Evolutionary conservation across 108 stramenopile genomes (phyloP), one percentile per base, ranked within the genome.

Genomic region (Cylindrotheca fusiformis): DNA sequence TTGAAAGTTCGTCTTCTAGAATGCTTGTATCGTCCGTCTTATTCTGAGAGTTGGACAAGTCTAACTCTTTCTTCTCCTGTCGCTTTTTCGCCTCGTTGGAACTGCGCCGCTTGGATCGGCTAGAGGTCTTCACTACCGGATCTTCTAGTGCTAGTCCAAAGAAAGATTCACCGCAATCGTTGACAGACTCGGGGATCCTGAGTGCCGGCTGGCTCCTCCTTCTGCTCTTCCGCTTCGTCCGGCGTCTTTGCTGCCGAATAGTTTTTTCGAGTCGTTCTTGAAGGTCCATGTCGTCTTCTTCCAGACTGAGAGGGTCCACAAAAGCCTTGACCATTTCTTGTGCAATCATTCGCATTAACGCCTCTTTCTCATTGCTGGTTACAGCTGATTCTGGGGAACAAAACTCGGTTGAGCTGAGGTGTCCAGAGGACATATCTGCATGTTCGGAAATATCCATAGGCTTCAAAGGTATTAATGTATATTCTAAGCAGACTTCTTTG

Each of bases 291-390:
- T 68, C 58, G 32, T 67, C 55, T 24, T 47, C 65, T 6, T 1
- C 49, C 5, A 10, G 48, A 19, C 28, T 28, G 18, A 33, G 28
- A 8, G 18, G 29, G 18, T 22, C 32, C 19, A 67, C 29, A 18
- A 67, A 27, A 12, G 65, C 52, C 3, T 24, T 55, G 45, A 67
- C 55, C 65, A 67, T 67, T 48, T 67, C 55, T 57, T 67, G 55
- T 14, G 65, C 65, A 21, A 67, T 67, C 26, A 57, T 23, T 19
- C 27, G 4, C 65, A 67, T 56, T 14, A 67, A 33, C 3, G 65
- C 65, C 32, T 67, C 55, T 46, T 67, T 67, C 28, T 63, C 30
- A 1, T 41, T 41, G 10, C 36, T 14, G 14, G 36, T 41, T 41
- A 6, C 36, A 41, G 36, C 14, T 10, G 6, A 14, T 41, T 41